Evolutionary conservation across 1,284 basidiomycete species (phyloP), one percentile per base, ranked within the genome.

Genomic region (Sparassis latifolia): DNA sequence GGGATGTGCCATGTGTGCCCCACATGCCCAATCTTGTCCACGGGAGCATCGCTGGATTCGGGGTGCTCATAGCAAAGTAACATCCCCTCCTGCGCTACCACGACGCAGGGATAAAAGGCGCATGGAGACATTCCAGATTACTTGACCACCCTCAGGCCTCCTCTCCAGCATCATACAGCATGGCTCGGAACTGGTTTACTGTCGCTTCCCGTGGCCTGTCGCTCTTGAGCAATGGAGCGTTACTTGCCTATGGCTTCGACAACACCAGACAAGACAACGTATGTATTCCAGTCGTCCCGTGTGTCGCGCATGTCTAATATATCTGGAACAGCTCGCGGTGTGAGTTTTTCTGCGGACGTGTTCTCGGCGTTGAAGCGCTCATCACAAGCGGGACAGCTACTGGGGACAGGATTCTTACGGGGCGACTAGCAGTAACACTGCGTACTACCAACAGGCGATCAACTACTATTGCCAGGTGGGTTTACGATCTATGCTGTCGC

Each of bases 381-480:
- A 30, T 32, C 3, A 9, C 12, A n/a, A 51, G 38, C 28, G 10
- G 41, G 27, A 3, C 49, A 67, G 64, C 10, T 73, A 74, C 54
- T 73, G 70, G 70, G 72, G 72, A 27, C 73, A 83, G 59, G 77
- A 82, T 62, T 80, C 78, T 1, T 81, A 78, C 52, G 80, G 80
- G 28, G 78, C 77, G 4, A 74, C 73, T 2, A 69, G 78, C 56
- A 60, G 57, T 40, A 73, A 76, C 56, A 57, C 67, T 3, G 68
- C 71, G 9, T 69, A 74, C 56, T 81, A 67, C 63, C 80, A 82
- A 62, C 66, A 79, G 61, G 62, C 62, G 4, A 64, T 82, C 10
- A 68, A 72, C 2, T 66, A 66, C 32, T 82, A 83, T 53, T 80
- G 79, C 57, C 69, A 74, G 64, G 75, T 75, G 42, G 30, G n/a